Evolutionary conservation across 129 eudicot genomes (phyloP), one percentile per base, ranked within the genome.

Genomic region (Logfia minima): DNA sequence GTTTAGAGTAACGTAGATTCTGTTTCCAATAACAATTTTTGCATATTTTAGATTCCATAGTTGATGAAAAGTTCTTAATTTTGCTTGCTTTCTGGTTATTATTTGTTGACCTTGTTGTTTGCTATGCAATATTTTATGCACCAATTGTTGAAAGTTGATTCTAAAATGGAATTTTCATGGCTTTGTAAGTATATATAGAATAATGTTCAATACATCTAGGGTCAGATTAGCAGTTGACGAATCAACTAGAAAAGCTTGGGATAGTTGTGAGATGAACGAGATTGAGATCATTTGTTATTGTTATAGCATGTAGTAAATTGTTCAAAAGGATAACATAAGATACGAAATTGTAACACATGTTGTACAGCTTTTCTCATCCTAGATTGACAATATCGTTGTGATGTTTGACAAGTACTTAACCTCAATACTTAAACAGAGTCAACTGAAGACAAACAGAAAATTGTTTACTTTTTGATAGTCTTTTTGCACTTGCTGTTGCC

Each of bases 1-100:
- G 35, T 79, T 65, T 62, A 31, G 52, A 16, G 60, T 73, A 11
- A 17, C 66, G 29, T 55, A 37, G 74, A 37, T 64, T 60, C 3
- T 23, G 45, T 74, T 67, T 65, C 11, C 37, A 37, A 53, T 64
- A 53, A 71, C 71, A 71, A 21, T 62, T 79, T 52, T 26, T 32
- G 8, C 35, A 58, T 68, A 37, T 77, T 67, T 60, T 5, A n/a
- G 63, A n/a, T 65, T 78, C 55, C 10, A 3, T 60, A n/a, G 74
- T 75, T 77, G 55, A 22, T 62, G 23, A 8, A 60, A 7, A 26
- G 65, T 22, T 60, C 6, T 0, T 1, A 6, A 24, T 4, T 4
- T 19, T 60, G 29, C 13, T 22, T 22, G 64, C 32, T 58, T 62
- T 61, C 18, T 1, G 22, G n/a, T 64, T 11, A 0, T 19, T 24